These are phyloP conservation scores for Pythium phragmitis DNA, from an alignment of 352 stramenopile species.

Conservation along the genomic window DNA sequence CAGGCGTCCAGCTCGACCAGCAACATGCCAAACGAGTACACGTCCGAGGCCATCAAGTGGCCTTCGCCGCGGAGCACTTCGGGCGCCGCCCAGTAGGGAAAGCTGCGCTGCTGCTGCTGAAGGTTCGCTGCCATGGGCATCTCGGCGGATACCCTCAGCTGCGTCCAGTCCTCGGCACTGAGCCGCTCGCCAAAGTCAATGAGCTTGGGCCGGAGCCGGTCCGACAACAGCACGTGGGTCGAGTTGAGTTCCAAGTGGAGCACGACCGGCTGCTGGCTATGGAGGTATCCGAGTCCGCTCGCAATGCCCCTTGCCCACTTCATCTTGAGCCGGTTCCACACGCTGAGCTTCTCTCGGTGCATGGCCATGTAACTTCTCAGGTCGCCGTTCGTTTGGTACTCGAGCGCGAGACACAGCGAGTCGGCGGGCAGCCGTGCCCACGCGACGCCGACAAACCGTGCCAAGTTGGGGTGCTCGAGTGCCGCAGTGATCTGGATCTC, in stretches of 20 bases:
- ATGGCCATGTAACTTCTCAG: conserved; percentile 22
- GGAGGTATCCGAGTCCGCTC: conserved; percentile 22
- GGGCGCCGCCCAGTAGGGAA: conserved; percentile 32
- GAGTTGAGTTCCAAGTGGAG: conserved; percentile 32
- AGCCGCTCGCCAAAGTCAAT: conserved; percentile 31
- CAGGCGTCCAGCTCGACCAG: conserved; percentile 32
- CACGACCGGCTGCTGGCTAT: conserved; percentile 23
- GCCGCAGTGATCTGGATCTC: conserved; percentile 40
- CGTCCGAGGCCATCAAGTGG: conserved; percentile 26
- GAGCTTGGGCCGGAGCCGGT: conserved; percentile 30
- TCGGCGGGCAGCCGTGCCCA: conserved; percentile 32
- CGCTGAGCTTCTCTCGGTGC: conserved; percentile 18
- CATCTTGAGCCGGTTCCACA: conserved; percentile 26
- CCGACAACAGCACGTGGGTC: conserved; percentile 28
- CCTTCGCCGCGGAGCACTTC: conserved; percentile 29
- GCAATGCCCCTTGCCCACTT: conserved; percentile 27
- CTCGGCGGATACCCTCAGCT: conserved; percentile 22
- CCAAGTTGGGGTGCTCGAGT: conserved; percentile 50
- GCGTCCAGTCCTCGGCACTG: conserved; percentile 28
- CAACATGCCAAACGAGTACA: conserved; percentile 40
- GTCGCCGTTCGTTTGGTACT: conserved; percentile 30
- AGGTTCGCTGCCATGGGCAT: background rate
- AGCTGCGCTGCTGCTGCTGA: conserved; percentile 16
- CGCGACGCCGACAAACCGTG: conserved; percentile 52
- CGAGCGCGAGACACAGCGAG: conserved; percentile 33